A percentile compares a stretch with the other conserved stretches of the same genome.
phyloP scores from a whole-genome alignment of 768 basidiomycete species.

The Lyophyllum shimeji region DNA sequence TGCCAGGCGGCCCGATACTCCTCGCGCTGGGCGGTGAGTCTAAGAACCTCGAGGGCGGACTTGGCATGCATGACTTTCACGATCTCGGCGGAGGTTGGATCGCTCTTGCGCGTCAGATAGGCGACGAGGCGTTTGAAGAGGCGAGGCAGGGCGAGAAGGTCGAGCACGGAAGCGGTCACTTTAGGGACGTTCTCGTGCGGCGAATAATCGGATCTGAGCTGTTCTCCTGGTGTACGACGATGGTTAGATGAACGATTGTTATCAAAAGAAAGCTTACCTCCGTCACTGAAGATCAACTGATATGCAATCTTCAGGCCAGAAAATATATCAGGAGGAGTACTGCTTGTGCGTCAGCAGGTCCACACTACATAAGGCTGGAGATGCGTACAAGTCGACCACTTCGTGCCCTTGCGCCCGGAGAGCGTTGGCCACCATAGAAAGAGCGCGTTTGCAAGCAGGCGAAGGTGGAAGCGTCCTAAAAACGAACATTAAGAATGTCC shows the following conservation, averaged over 20 bases:
- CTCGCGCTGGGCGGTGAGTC: slow-evolving; percentile 46
- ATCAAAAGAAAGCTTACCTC: slow-evolving; percentile 31
- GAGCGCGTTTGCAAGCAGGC: slow-evolving; percentile 61
- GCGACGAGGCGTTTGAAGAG: slow-evolving; percentile 45
- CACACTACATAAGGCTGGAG: not conserved
- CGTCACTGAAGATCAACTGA: slow-evolving; percentile 56
- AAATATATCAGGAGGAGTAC: slow-evolving; percentile 45
- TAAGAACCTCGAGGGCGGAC: slow-evolving; percentile 48
- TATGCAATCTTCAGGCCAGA: slow-evolving; percentile 52
- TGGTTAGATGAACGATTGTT: not conserved
- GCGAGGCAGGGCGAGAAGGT: slow-evolving; percentile 34
- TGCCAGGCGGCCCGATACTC: slow-evolving; percentile 45
- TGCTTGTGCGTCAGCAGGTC: slow-evolving; percentile 10
- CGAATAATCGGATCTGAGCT: slow-evolving; percentile 34
- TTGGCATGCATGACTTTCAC: slow-evolving; percentile 44
- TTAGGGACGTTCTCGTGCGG: slow-evolving; percentile 35
- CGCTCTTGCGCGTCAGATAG: slow-evolving; percentile 34
- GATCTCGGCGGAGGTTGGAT: slow-evolving; percentile 36
- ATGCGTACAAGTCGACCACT: slow-evolving; percentile 58
- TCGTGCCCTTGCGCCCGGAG: slow-evolving; percentile 62
- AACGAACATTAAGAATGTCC: not conserved
- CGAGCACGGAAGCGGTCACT: slow-evolving; percentile 28
- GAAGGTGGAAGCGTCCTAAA: slow-evolving; percentile 59
- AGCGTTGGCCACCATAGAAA: slow-evolving; percentile 49
- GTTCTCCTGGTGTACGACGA: slow-evolving; percentile 35